phyloP scores from a whole-genome alignment of 305 asterid species.

The Fraxinus sp. region DNA sequence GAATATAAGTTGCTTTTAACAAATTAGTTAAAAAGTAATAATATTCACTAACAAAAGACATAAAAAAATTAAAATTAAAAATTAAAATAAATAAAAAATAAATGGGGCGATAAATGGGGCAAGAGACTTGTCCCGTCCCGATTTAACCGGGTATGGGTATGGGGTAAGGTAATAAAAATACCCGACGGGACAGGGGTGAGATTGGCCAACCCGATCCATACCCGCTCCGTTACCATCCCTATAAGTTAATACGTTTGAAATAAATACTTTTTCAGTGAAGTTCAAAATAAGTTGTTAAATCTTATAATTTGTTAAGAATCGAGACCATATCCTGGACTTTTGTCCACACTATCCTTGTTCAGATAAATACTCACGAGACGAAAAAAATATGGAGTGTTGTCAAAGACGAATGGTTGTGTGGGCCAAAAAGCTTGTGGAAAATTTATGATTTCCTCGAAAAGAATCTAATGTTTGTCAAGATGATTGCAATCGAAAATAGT shows the following conservation, averaged over 20 bases:
- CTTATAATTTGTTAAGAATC: background rate
- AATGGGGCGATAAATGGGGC: too few relatives aligned
- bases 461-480: background rate
- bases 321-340: background rate
- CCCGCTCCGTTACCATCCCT: too few relatives aligned
- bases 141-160: too few relatives aligned
- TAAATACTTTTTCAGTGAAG: background rate
- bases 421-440: background rate
- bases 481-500: background rate
- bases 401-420: background rate
- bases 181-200: too few relatives aligned
- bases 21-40: too few relatives aligned
- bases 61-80: too few relatives aligned
- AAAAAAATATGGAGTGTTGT: background rate
- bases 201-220: too few relatives aligned
- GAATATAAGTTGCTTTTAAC: too few relatives aligned
- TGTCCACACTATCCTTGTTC: background rate
- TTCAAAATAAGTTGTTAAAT: background rate
- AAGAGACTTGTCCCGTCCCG: too few relatives aligned
- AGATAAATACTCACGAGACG: background rate
- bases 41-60: too few relatives aligned
- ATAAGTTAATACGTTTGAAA: background rate
- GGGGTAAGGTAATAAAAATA: too few relatives aligned
- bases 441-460: background rate
- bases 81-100: too few relatives aligned